phyloP scores from a whole-genome alignment of 2,329 filamentous ascomycete genomes.

The Grosmannia clavigera region DNA sequence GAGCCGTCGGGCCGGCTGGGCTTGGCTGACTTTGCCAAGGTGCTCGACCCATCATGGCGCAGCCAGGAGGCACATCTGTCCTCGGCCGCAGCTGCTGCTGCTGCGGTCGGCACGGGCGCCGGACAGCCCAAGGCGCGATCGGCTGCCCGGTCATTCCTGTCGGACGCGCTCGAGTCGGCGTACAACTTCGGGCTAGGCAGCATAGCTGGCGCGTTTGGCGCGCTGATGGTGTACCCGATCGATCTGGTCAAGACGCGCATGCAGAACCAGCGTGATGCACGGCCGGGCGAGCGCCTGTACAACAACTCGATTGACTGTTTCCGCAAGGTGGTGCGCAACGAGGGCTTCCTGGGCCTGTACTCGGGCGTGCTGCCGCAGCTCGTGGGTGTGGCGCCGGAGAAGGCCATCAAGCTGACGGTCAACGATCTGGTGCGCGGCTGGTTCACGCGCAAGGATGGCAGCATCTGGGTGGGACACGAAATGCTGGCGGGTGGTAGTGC shows the following conservation, averaged over 20 bases:
- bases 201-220: slow-evolving; percentile 88
- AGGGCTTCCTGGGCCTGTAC: slow-evolving; percentile 82
- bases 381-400: slow-evolving; percentile 95
- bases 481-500: slow-evolving; percentile 79
- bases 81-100: slow-evolving; percentile 6
- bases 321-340: slow-evolving; percentile 82
- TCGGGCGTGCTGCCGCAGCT: slow-evolving; percentile 91
- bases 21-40: slow-evolving; percentile 80
- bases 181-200: slow-evolving; percentile 89
- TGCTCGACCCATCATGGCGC: slow-evolving; percentile 87
- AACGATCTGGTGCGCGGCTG: slow-evolving; percentile 79
- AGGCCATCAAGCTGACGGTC: slow-evolving; percentile 97
- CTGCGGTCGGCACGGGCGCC: background rate
- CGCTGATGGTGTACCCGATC: slow-evolving; percentile 99
- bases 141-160: slow-evolving; percentile 43
- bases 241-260: slow-evolving; percentile 97
- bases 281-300: slow-evolving; percentile 79
- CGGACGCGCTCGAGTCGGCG: slow-evolving; percentile 58
- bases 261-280: slow-evolving; percentile 83
- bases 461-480: slow-evolving; percentile 61
- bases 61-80: slow-evolving; percentile 34
- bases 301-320: slow-evolving; percentile 97
- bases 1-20: slow-evolving; percentile 76
- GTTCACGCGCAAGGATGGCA: slow-evolving; percentile 61
- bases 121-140: slow-evolving; percentile 30